Conservation (phyloP, 179 eudicot genomes). For the Beta macrorhiza region DNA sequence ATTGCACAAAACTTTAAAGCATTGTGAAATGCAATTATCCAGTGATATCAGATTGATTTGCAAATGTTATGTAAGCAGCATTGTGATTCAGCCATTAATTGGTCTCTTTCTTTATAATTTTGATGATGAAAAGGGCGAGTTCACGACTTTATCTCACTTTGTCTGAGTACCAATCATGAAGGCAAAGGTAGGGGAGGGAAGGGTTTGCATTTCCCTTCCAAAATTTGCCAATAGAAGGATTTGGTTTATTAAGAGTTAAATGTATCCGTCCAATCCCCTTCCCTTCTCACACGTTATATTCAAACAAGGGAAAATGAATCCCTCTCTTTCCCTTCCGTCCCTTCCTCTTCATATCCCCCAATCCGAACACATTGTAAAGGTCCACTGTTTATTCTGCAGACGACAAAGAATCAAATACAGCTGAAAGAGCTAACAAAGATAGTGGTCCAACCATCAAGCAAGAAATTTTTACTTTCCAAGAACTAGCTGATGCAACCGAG, state of each 20-base stretch:
- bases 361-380: neutral
- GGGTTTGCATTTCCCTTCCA: too few relatives aligned
- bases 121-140: neutral
- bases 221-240: too few relatives aligned
- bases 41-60: neutral
- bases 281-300: too few relatives aligned
- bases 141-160: neutral
- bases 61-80: neutral
- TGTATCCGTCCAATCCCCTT: too few relatives aligned
- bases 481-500: conserved; percentile 60
- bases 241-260: too few relatives aligned
- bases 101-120: neutral
- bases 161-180: too few relatives aligned
- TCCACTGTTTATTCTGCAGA: conserved; percentile 1
- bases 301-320: too few relatives aligned
- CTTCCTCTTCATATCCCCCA: too few relatives aligned
- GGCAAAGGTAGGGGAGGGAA: too few relatives aligned
- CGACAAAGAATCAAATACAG: neutral
- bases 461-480: conserved; percentile 59
- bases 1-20: too few relatives aligned
- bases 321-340: too few relatives aligned
- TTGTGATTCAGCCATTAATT: neutral
- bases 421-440: neutral
- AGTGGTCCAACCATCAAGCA: conserved; percentile 37
- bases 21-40: neutral